Percentiles rank a stretch among this genome's conserved stretches.
phyloP scores from a whole-genome alignment of 164 flowering plant genomes.

The Nymphaea colorata region DNA sequence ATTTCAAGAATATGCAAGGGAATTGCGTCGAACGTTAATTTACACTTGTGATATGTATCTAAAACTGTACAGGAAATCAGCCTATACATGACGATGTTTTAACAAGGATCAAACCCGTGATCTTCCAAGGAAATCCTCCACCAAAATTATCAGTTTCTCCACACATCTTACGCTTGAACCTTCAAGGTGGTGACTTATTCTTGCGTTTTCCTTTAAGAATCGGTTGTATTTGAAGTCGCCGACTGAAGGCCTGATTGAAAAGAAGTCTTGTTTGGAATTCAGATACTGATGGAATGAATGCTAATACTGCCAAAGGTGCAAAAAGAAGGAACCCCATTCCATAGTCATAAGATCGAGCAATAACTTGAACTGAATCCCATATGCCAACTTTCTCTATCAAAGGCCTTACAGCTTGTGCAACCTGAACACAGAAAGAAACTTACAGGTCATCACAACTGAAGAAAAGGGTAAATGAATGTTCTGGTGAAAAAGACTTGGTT shows the following conservation, averaged over 20 bases:
- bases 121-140: not conserved
- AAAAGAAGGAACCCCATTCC: constrained; percentile 84
- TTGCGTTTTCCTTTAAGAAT: constrained; percentile 72
- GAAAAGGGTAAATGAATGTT: not conserved
- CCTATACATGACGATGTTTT: no score
- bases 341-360: constrained; percentile 76
- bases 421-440: constrained; percentile 22
- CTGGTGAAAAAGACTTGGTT: not conserved
- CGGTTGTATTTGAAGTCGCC: constrained; percentile 68
- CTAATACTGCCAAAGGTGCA: constrained; percentile 62
- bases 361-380: constrained; percentile 57
- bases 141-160: not conserved
- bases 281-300: constrained; percentile 85
- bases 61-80: no score
- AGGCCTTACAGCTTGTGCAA: constrained; percentile 78
- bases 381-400: constrained; percentile 38
- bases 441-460: not conserved
- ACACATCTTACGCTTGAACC: not conserved
- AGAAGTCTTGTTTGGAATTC: constrained; percentile 89
- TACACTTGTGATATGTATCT: no score
- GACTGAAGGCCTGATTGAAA: constrained; percentile 86
- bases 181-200: constrained; percentile 6
- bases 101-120: not conserved
- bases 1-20: no score
- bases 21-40: no score